Percentiles rank a stretch among this genome's conserved stretches.
These are phyloP conservation scores for Pleodorina starrii DNA, from an alignment of 139 green algal species.

Conservation along the genomic window DNA sequence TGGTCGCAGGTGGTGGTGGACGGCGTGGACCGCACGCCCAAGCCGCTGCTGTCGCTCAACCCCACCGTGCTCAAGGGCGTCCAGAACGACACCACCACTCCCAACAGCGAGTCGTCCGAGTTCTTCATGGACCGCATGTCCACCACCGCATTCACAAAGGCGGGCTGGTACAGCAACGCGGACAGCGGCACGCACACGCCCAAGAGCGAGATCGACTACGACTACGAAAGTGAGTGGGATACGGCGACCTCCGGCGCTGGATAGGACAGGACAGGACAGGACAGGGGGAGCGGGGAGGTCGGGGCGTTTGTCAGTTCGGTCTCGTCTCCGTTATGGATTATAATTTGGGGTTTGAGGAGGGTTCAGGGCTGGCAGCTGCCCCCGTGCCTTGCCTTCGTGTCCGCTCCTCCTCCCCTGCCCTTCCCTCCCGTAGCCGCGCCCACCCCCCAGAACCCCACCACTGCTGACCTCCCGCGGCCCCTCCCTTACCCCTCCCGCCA, in stretches of 20 bases:
- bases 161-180: constrained; percentile 45
- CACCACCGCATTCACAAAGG: constrained; percentile 55
- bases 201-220: constrained; percentile 42
- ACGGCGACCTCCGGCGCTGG: not conserved
- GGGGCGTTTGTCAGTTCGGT: no score
- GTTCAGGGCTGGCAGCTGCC: no score
- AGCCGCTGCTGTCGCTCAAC: constrained; percentile 70
- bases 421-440: no score
- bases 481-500: no score
- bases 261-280: not conserved
- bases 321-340: no score
- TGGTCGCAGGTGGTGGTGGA: constrained; percentile 50
- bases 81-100: constrained; percentile 36
- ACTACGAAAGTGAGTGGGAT: constrained; percentile 38
- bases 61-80: constrained; percentile 47
- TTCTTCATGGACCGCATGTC: constrained; percentile 72
- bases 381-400: no score
- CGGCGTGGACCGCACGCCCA: constrained; percentile 77
- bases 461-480: no score
- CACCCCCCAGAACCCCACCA: no score
- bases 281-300: no score
- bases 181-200: constrained; percentile 54
- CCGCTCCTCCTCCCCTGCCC: no score
- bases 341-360: no score
- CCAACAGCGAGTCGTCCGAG: constrained; percentile 61